Base-by-base conservation (phyloP, 1,284 basidiomycete genomes). In the Puccinia hordei region DNA sequence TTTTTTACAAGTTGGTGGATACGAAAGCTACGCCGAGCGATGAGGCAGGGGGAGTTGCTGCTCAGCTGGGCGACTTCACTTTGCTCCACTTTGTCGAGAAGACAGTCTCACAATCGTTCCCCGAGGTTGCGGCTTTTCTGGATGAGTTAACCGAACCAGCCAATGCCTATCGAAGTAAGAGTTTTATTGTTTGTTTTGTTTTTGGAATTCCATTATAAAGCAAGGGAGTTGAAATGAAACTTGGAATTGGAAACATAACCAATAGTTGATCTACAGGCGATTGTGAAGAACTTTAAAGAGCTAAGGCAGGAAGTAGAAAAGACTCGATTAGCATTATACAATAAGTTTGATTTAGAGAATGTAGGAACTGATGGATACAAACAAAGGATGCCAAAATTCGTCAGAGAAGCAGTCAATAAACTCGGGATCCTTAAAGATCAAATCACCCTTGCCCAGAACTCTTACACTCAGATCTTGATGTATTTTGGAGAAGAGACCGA, bases 51-150 rank as follows among this genome's bases (percentile, higher is more conserved):
- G 49, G 81, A 9, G 41, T 30, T 2, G 35, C 66, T 1, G 85
- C 78, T 35, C 84, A 17, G 86, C 89, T 93, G 79, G 91, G 95
- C 85, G 92, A 94, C 82, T 93, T 92, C 24, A 99, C 96, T 0
- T 88, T 99, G 57, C 88, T 99, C 10, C 96, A 99, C 86, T 98
- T 98, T 88, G 87, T 98, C 73, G 95, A 98, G 85, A 89, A 92
- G 74, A 96, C 94, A 0, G 91, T 99, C 6, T 88, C 90, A 13
- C 92, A 91, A 83, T 92, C 95, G 83, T 98, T 98, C 87, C 91
- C 91, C 13, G 89, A 92, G 53, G 93, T 97, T 88, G 92, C 93
- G 84, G 88, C 88, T 1, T 99, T 98, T 86, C 86, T 98, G 65
- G 92, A 95, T 10, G 96, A 99, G 86, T 88, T 99, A 35, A 89